Evolutionary conservation across 2,329 filamentous ascomycete genomes (phyloP).

Genomic region (Neonectria sp.): DNA sequence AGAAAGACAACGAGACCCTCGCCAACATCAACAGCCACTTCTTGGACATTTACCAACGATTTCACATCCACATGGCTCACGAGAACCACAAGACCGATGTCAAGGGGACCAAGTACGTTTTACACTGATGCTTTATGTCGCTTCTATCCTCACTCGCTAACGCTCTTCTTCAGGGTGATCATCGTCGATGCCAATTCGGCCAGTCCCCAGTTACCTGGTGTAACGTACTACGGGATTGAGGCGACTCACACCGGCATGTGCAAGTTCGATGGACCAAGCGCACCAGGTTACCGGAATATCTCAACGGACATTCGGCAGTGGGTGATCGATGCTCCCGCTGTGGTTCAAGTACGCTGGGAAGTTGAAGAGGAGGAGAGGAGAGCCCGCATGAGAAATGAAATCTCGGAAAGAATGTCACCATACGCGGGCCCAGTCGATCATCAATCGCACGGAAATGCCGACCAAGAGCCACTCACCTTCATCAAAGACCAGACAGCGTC

Average conservation of each 20-base stretch:
- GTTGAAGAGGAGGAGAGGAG: constrained; percentile 70
- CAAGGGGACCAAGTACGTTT: constrained; percentile 69
- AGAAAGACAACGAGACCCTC: constrained; percentile 80
- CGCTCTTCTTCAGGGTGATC: constrained; percentile 57
- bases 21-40: constrained; percentile 83
- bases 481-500: constrained; percentile 15
- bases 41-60: constrained; percentile 78
- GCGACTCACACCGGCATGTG: constrained; percentile 81
- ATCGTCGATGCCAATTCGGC: constrained; percentile 81
- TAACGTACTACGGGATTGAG: constrained; percentile 82
- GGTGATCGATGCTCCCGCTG: constrained; percentile 67
- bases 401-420: constrained; percentile 60
- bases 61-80: constrained; percentile 83
- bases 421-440: not conserved
- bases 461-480: constrained; percentile 10
- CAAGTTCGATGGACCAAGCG: constrained; percentile 75
- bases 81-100: constrained; percentile 81
- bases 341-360: constrained; percentile 71
- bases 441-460: not conserved
- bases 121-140: not conserved
- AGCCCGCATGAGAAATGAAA: constrained; percentile 60
- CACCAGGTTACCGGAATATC: constrained; percentile 75
- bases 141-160: constrained; percentile 16
- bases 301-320: constrained; percentile 66
- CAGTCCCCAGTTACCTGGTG: constrained; percentile 77